Evolutionary conservation across 768 basidiomycete genomes (phyloP).

Genomic region (Mycena latifolia): DNA sequence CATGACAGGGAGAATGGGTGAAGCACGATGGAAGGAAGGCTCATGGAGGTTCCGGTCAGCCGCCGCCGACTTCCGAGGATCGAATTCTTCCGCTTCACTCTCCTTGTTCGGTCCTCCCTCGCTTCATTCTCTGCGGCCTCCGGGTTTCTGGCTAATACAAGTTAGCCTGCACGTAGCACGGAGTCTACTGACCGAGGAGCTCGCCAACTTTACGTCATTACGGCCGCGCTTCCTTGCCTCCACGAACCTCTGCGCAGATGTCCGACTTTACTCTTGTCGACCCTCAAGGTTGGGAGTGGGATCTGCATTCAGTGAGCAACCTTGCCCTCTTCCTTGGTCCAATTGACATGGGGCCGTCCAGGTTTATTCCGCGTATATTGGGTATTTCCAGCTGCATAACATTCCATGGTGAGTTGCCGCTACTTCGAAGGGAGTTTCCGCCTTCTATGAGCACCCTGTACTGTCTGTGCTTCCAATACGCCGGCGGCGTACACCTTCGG

Average conservation of each 20-base stretch:
- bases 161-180: background rate
- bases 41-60: too few species aligned
- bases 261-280: constrained; percentile 81
- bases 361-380: constrained; percentile 63
- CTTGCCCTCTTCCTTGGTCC: background rate
- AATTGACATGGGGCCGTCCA: constrained; percentile 80
- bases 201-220: constrained; percentile 14
- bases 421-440: too few species aligned
- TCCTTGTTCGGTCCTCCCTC: background rate
- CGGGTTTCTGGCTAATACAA: background rate
- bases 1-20: too few species aligned
- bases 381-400: constrained; percentile 78
- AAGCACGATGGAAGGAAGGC: too few species aligned
- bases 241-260: constrained; percentile 49
- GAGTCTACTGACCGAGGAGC: background rate
- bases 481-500: background rate
- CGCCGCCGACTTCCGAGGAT: too few species aligned
- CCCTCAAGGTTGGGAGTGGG: constrained; percentile 72
- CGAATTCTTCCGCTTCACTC: background rate
- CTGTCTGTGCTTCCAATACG: too few species aligned
- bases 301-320: constrained; percentile 15
- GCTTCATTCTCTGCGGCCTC: background rate
- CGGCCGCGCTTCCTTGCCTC: background rate
- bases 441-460: too few species aligned
- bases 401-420: constrained; percentile 67